Conservation (phyloP, 2,329 filamentous ascomycete genomes). For the Aspergillus fijiensis region DNA sequence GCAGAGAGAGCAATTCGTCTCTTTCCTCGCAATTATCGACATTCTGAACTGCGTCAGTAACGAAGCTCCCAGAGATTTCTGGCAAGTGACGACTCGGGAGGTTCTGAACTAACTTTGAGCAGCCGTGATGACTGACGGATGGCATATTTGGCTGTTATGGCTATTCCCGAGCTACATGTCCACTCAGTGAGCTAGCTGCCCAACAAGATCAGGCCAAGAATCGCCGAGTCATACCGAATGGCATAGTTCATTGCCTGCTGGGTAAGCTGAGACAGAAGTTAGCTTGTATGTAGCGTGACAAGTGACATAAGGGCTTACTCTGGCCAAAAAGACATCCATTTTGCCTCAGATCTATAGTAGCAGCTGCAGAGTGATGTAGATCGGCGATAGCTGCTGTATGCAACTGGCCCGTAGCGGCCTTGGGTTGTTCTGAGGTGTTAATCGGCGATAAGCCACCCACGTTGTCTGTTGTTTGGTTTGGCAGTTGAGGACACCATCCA, state of each 20-base stretch:
- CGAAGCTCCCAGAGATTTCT: neutral
- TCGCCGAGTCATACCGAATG: constrained; percentile 55
- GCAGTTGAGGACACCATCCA: neutral
- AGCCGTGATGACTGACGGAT: constrained; percentile 76
- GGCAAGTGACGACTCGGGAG: neutral
- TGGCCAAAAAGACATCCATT: constrained; percentile 71
- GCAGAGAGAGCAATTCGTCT: constrained; percentile 70
- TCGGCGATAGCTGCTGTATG: neutral
- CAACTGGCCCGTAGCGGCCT: constrained; percentile 12
- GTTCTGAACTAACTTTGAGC: constrained; percentile 55
- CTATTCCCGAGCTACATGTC: constrained; percentile 65
- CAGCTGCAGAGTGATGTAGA: constrained; percentile 1
- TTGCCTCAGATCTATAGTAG: constrained; percentile 24
- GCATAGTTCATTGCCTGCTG: constrained; percentile 89
- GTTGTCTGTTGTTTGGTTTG: constrained; percentile 10
- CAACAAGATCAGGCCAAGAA: neutral
- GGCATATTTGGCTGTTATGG: constrained; percentile 82
- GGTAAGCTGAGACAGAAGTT: constrained; percentile 52
- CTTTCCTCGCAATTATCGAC: constrained; percentile 67
- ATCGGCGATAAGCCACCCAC: constrained; percentile 25
- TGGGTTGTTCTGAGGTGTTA: constrained; percentile 16
- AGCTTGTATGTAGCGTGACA: constrained; percentile 19
- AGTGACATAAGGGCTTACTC: constrained; percentile 46
- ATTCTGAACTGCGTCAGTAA: constrained; percentile 45
- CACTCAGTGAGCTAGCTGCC: neutral